These are phyloP conservation scores for Penicillium italicum DNA, from an alignment of 2,329 filamentous ascomycete genomes.

Conservation along the genomic window DNA sequence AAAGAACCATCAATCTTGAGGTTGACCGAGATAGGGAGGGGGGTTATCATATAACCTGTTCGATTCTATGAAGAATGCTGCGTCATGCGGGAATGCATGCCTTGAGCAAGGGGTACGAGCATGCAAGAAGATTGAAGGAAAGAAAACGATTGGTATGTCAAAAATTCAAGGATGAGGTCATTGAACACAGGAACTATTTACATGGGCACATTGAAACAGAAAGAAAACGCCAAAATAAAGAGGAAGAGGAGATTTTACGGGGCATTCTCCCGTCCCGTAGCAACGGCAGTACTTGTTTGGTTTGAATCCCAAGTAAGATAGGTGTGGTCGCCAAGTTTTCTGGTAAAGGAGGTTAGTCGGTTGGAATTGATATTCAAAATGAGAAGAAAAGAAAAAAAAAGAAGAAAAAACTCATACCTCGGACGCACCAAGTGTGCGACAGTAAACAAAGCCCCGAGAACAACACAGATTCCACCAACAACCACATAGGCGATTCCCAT, in stretches of 20 bases:
- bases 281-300: slow-evolving; percentile 54
- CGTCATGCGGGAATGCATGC: slow-evolving; percentile 22
- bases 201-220: slow-evolving; percentile 8
- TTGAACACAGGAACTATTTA: slow-evolving; percentile 16
- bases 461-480: slow-evolving; percentile 85
- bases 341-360: slow-evolving; percentile 35
- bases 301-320: slow-evolving; percentile 94
- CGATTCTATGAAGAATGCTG: slow-evolving; percentile 17
- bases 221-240: not conserved
- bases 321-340: slow-evolving; percentile 96
- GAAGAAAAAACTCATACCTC: slow-evolving; percentile 56
- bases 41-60: not conserved
- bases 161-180: slow-evolving; percentile 15
- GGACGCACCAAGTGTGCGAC: slow-evolving; percentile 87
- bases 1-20: not conserved
- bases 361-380: not conserved
- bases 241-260: slow-evolving; percentile 13
- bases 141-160: slow-evolving; percentile 10
- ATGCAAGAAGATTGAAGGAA: slow-evolving; percentile 1
- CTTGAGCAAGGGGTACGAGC: slow-evolving; percentile 13
- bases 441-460: slow-evolving; percentile 84
- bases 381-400: not conserved
- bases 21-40: not conserved
- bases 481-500: slow-evolving; percentile 94
- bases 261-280: slow-evolving; percentile 51